Conservation (phyloP, 176 grass and related monocot species). For the Metroxylon sagu region DNA sequence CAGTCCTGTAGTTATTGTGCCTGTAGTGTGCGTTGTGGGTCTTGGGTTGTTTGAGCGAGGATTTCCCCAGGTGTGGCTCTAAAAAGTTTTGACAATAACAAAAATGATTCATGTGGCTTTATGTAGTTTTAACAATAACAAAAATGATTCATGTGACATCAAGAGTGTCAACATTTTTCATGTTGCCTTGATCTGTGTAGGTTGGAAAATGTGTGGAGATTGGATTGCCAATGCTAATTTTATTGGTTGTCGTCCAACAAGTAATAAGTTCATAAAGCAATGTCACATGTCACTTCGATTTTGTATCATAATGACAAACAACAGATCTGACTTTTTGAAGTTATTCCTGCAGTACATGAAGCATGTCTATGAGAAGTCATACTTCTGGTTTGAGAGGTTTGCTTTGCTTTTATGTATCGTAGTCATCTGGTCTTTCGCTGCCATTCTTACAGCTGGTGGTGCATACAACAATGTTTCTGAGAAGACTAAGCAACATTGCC, state of each 20-base stretch:
- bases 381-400: conserved; percentile 74
- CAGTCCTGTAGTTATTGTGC: conserved; percentile 78
- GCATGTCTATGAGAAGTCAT: conserved; percentile 27
- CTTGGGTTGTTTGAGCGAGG: conserved; percentile 84
- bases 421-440: conserved; percentile 88
- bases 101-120: conserved; percentile 1
- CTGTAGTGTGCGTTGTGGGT: conserved; percentile 85
- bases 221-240: conserved; percentile 86
- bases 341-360: conserved; percentile 47
- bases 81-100: conserved; percentile 14
- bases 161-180: conserved; percentile 11
- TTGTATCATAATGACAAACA: conserved; percentile 8
- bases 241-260: conserved; percentile 67
- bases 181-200: conserved; percentile 31
- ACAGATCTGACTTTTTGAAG: conserved; percentile 11
- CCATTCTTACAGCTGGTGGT: conserved; percentile 88
- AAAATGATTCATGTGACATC: background rate
- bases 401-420: conserved; percentile 67
- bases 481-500: conserved; percentile 78
- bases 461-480: conserved; percentile 76
- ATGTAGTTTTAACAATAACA: background rate
- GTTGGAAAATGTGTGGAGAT: conserved; percentile 99
- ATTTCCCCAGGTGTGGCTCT: conserved; percentile 76
- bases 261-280: conserved; percentile 23
- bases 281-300: background rate